Conservation (phyloP, 768 basidiomycete genomes). For the Pholiota microspora region DNA sequence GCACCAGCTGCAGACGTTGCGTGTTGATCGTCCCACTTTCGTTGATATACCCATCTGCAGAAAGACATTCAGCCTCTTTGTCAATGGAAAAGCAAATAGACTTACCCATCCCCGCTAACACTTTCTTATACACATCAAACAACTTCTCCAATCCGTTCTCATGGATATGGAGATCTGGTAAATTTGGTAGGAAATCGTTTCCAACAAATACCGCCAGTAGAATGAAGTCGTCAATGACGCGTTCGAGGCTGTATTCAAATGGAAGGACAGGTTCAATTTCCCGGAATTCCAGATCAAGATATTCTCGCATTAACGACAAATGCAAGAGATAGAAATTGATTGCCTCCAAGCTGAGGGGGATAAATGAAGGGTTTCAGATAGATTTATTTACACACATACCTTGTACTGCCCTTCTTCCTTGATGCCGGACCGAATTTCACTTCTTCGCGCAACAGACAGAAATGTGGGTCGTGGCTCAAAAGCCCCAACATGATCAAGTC, state of each 20-base stretch:
- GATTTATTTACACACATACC: slow-evolving; percentile 20
- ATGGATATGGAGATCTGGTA: slow-evolving; percentile 96
- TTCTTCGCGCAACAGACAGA: slow-evolving; percentile 95
- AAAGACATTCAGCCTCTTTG: too few relatives aligned
- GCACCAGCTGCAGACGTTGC: slow-evolving; percentile 76
- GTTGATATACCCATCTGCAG: slow-evolving; percentile 87
- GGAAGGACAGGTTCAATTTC: slow-evolving; percentile 63
- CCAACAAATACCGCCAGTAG: slow-evolving; percentile 96
- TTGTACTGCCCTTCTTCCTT: slow-evolving; percentile 66
- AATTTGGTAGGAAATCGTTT: slow-evolving; percentile 95
- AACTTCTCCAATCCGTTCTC: slow-evolving; percentile 92
- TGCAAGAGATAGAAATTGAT: slow-evolving; percentile 95
- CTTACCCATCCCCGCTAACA: slow-evolving; percentile 73
- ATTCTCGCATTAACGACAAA: slow-evolving; percentile 92
- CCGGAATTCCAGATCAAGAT: slow-evolving; percentile 93
- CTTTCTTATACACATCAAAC: slow-evolving; percentile 94
- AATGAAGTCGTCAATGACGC: slow-evolving; percentile 97
- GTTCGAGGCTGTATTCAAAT: slow-evolving; percentile 88
- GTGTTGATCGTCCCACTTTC: slow-evolving; percentile 83
- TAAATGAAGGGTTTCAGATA: too few relatives aligned
- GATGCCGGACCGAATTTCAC: slow-evolving; percentile 91
- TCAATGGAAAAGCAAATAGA: slow-evolving; percentile 3
- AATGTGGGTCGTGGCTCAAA: slow-evolving; percentile 97
- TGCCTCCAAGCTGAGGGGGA: slow-evolving; percentile 54
- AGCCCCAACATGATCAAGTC: slow-evolving; percentile 98